A percentile compares a stretch with the other conserved stretches of the same genome.
phyloP scores from a whole-genome alignment of 2,329 filamentous ascomycete genomes.

The Exophiala spinifera region DNA sequence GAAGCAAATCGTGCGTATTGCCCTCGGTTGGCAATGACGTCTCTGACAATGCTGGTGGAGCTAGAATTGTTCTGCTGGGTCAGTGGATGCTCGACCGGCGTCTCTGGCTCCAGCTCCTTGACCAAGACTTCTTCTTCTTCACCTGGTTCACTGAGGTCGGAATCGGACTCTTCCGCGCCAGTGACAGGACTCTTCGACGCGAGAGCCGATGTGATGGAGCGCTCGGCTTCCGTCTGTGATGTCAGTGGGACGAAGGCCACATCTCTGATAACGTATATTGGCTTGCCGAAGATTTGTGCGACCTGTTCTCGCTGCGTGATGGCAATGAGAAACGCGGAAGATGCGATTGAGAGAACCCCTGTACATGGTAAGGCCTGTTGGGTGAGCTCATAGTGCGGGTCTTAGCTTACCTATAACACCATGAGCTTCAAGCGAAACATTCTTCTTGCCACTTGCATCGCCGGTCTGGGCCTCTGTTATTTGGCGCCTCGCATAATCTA shows the following conservation, averaged over 20 bases:
- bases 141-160: conserved; percentile 33
- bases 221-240: conserved; percentile 69
- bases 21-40: conserved; percentile 79
- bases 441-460: conserved; percentile 32
- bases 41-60: conserved; percentile 68
- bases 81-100: conserved; percentile 8
- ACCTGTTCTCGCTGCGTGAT: conserved; percentile 86
- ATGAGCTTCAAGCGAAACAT: conserved; percentile 47
- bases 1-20: conserved; percentile 86
- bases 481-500: conserved; percentile 64
- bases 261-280: conserved; percentile 83
- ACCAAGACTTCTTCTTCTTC: conserved; percentile 18
- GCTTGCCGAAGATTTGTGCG: conserved; percentile 75
- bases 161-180: conserved; percentile 26
- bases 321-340: conserved; percentile 76
- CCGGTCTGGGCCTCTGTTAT: conserved; percentile 45
- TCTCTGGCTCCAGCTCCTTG: conserved; percentile 16
- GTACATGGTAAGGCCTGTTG: conserved; percentile 1
- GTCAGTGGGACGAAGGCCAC: conserved; percentile 86
- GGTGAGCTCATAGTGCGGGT: conserved; percentile 14
- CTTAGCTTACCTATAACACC: conserved; percentile 55
- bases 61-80: conserved; percentile 39
- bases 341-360: conserved; percentile 84
- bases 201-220: conserved; percentile 57
- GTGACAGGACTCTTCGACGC: conserved; percentile 7